Evolutionary conservation across 768 basidiomycete species (phyloP).

Genomic region (Cyclocybe cylindracea): DNA sequence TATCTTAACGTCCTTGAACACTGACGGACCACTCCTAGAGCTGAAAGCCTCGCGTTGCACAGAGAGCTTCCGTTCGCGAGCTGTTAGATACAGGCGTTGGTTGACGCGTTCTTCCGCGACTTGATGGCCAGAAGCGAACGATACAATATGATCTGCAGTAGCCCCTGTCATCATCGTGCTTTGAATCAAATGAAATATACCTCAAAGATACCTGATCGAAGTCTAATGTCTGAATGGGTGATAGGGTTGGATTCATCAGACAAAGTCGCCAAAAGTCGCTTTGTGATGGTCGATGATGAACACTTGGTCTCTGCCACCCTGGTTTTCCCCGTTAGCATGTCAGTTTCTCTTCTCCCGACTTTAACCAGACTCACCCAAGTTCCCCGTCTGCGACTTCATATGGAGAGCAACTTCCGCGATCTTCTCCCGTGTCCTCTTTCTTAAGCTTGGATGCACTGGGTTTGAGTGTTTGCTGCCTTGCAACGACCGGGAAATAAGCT

Average conservation of each 20-base stretch:
- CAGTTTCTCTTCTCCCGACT: too few species aligned
- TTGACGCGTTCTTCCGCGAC: slow-evolving; percentile 47
- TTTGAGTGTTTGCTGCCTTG: slow-evolving; percentile 3
- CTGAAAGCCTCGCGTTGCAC: slow-evolving; percentile 18
- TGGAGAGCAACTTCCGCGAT: too few species aligned
- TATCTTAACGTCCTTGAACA: slow-evolving; percentile 49
- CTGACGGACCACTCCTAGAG: slow-evolving; percentile 11
- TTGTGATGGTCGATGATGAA: slow-evolving; percentile 42
- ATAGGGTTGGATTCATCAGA: slow-evolving; percentile 73
- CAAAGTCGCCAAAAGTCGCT: slow-evolving; percentile 61
- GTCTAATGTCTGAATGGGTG: slow-evolving; percentile 66
- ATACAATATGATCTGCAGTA: slow-evolving; percentile 56
- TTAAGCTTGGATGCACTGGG: too few species aligned
- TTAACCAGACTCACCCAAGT: too few species aligned
- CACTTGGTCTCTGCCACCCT: neutral
- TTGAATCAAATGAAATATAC: neutral
- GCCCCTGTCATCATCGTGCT: neutral
- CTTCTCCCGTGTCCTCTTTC: too few species aligned
- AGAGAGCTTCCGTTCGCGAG: slow-evolving; percentile 48
- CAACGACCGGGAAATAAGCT: slow-evolving; percentile 18
- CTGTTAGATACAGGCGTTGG: slow-evolving; percentile 38
- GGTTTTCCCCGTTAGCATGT: too few species aligned
- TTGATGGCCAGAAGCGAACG: slow-evolving; percentile 71
- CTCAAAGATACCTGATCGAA: slow-evolving; percentile 52
- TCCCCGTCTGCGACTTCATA: too few species aligned